A percentile compares a stretch with the other conserved stretches of the same genome.
phyloP scores from a whole-genome alignment of 306 rosid species.

The Gastrolobium villosum region DNA sequence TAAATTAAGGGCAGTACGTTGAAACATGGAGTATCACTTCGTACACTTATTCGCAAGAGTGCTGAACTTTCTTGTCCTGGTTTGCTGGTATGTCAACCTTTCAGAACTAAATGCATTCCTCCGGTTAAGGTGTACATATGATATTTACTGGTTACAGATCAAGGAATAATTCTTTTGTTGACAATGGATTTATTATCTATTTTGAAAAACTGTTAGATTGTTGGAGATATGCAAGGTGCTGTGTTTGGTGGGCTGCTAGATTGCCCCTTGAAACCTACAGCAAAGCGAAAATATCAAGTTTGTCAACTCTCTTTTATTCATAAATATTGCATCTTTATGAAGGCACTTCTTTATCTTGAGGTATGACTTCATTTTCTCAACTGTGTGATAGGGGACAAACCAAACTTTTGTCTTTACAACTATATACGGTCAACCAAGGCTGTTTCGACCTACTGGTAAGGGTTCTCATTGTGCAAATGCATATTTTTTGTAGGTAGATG shows the following conservation, averaged over 20 bases:
- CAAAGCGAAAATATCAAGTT: conserved; percentile 93
- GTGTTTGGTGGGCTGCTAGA: conserved; percentile 94
- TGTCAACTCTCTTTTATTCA: conserved; percentile 43
- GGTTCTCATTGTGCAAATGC: conserved; percentile 35
- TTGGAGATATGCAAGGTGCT: conserved; percentile 92
- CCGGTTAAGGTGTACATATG: conserved; percentile 23
- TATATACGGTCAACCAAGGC: conserved; percentile 89
- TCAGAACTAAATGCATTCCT: conserved; percentile 30
- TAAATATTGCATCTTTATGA: conserved; percentile 15
- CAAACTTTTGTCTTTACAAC: conserved; percentile 95
- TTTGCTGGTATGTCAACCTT: conserved; percentile 73
- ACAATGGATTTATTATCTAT: conserved; percentile 38
- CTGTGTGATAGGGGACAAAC: conserved; percentile 76
- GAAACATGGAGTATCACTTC: conserved; percentile 97
- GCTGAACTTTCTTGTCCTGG: conserved; percentile 87
- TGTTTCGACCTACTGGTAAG: conserved; percentile 98
- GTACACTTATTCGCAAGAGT: conserved; percentile 94
- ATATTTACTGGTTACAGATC: conserved; percentile 35
- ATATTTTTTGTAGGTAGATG: conserved; percentile 31
- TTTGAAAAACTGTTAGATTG: conserved; percentile 66
- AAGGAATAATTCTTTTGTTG: conserved; percentile 23
- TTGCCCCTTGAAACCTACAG: conserved; percentile 83
- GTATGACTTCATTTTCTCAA: conserved; percentile 44
- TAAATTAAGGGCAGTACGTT: conserved; percentile 99
- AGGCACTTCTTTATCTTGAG: conserved; percentile 37